A percentile compares a stretch with the other conserved stretches of the same genome.
phyloP scores from a whole-genome alignment of 129 eudicot genomes.

The Daucus carota region DNA sequence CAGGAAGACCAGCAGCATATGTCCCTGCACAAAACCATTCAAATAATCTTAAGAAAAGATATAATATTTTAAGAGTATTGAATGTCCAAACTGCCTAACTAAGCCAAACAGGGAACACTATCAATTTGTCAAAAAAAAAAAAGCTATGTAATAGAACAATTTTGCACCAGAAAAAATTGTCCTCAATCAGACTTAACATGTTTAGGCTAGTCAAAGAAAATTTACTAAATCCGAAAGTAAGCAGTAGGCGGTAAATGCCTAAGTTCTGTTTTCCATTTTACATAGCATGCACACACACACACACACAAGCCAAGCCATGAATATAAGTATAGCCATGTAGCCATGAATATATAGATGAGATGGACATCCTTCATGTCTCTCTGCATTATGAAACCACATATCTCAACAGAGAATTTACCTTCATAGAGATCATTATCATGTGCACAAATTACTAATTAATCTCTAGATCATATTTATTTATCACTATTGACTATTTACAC shows the following conservation, averaged over 20 bases:
- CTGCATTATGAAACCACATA: not conserved
- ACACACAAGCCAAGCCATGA: too few relatives aligned
- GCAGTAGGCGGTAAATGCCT: not conserved
- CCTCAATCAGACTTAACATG: not conserved
- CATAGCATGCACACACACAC: too few relatives aligned
- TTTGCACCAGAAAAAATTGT: not conserved
- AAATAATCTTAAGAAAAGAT: not conserved
- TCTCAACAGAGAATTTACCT: not conserved
- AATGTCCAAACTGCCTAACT: not conserved
- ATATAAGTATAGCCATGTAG: too few relatives aligned
- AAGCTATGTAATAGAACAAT: not conserved
- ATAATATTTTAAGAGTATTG: not conserved
- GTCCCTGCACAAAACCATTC: constrained; percentile 36
- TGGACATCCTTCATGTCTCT: not conserved
- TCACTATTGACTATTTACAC: not conserved
- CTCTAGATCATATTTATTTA: not conserved
- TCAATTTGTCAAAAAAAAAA: not conserved
- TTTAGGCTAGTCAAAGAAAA: not conserved
- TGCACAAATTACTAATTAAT: not conserved
- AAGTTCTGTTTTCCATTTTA: not conserved
- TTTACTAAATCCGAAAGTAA: too few relatives aligned
- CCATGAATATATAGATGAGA: not conserved
- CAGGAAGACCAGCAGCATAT: constrained; percentile 50
- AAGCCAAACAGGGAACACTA: not conserved
- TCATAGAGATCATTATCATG: not conserved